Base-by-base conservation (phyloP, 2,329 filamentous ascomycete genomes). In the Grosmannia serpens region DNA sequence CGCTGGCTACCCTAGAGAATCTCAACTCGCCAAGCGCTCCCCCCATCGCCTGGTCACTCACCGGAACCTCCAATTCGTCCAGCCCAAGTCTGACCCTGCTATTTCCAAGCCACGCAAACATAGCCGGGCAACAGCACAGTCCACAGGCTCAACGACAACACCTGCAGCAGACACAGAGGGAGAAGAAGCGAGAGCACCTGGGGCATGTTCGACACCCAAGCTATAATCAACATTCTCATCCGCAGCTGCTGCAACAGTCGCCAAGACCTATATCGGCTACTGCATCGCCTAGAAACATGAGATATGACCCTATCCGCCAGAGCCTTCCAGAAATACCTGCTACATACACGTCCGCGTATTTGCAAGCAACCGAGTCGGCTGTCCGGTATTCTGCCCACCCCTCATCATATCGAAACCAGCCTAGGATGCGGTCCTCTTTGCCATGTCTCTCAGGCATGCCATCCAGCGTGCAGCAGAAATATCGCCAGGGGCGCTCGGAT, bases 21-120 rank as follows among this genome's bases (percentile, higher is more conserved):
- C 73, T 75, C 1, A 67, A 75, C 0, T 80, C 79, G 0, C 80
- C 81, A 1, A 78, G 76, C 55, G 73, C 74, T 46, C 73, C 75
- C 10, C 76, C 75, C 0, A 89, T 95, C 60, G 90, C 89, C 1
- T 95, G 88, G 87, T 91, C 89, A 9, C 73, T 95, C n/a, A 90
- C 90, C 0, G 90, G 90, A 17, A 92, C 87, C 1, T 91, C 89
- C 58, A 90, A 95, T 66, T 94, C 89, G 4, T 87, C 89, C 1
- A 91, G 85, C 62, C 90, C 89, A 0, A 94, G 89, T 67, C 74
- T 95, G 5, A 91, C 89, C 1, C 80, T 92, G 58, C 82, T 95
- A 67, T 95, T 90, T 68, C 85, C 88, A 60, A 84, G 81, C 64
- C 78, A 59, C 58, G 53, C 53, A 11, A 33, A 47, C 22, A 20